These are phyloP conservation scores for Vaccinium macrocarpon DNA, from an alignment of 148 eudicot species.

Conservation along the genomic window DNA sequence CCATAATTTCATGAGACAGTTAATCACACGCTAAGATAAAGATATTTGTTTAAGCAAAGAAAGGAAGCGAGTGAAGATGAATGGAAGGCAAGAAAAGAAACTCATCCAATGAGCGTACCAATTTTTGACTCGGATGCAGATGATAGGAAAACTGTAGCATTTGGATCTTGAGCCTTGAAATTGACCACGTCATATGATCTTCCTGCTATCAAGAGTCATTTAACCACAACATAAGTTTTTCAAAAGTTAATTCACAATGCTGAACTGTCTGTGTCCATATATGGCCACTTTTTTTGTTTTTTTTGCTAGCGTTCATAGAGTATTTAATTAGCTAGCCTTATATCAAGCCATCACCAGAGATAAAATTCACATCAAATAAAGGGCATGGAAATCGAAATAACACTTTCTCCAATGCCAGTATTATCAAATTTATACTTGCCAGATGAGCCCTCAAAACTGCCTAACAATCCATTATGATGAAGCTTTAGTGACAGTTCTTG, in stretches of 20 bases:
- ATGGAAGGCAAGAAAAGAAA: not conserved
- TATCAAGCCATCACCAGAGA: not conserved
- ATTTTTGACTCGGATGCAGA: constrained; percentile 52
- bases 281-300: not conserved
- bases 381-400: not conserved
- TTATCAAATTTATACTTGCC: constrained; percentile 34
- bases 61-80: not conserved
- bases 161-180: constrained; percentile 44
- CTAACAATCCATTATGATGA: constrained; percentile 52
- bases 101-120: constrained; percentile 35
- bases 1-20: not conserved
- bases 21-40: not conserved
- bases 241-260: not conserved
- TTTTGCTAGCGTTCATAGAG: not conserved
- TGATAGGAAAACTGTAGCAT: constrained; percentile 60
- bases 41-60: not conserved
- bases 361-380: not conserved
- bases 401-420: not conserved
- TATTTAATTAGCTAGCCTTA: not conserved
- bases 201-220: constrained; percentile 43
- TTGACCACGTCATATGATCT: constrained; percentile 63
- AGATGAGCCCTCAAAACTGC: constrained; percentile 59
- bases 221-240: constrained; percentile 3
- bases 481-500: constrained; percentile 57
- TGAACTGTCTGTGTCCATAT: not conserved